phyloP scores from a whole-genome alignment of 257 asterid species.

The Cruciata laevipes region DNA sequence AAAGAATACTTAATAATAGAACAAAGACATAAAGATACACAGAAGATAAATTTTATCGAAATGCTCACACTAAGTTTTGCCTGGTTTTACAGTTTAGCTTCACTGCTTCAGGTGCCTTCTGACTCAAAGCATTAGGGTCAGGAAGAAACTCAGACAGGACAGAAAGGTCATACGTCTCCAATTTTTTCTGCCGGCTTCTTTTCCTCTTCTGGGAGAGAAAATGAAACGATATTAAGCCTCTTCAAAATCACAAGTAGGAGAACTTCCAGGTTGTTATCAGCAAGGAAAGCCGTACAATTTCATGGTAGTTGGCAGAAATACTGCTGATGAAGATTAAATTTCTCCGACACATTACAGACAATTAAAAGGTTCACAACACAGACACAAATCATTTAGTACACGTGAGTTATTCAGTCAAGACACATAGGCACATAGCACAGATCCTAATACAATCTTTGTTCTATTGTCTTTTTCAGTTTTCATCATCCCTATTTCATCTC shows the following conservation, averaged over 20 bases:
- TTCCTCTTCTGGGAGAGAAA: slow-evolving; percentile 40
- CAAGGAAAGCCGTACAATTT: too few species aligned
- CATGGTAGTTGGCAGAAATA: background rate
- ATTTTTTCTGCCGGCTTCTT: slow-evolving; percentile 45
- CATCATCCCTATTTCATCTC: background rate
- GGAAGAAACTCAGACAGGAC: slow-evolving; percentile 68
- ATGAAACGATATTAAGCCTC: slow-evolving; percentile 8
- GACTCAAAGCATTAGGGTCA: slow-evolving; percentile 34
- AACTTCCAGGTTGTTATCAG: too few species aligned
- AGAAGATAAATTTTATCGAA: background rate
- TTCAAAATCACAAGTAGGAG: background rate
- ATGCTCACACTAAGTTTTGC: slow-evolving; percentile 58
- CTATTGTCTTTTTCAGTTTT: background rate
- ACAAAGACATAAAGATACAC: background rate
- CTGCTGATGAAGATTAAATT: background rate
- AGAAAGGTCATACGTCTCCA: slow-evolving; percentile 68
- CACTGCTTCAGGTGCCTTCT: slow-evolving; percentile 31
- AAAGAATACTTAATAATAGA: slow-evolving; percentile 15
- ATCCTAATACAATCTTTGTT: background rate
- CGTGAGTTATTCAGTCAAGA: too few species aligned
- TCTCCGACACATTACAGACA: background rate
- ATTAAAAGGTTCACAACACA: background rate
- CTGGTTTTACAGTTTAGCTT: slow-evolving; percentile 60
- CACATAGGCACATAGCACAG: too few species aligned
- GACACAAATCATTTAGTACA: too few species aligned